Base-by-base conservation (phyloP, 345 rosid genomes). In the Pelargonium nanum region DNA sequence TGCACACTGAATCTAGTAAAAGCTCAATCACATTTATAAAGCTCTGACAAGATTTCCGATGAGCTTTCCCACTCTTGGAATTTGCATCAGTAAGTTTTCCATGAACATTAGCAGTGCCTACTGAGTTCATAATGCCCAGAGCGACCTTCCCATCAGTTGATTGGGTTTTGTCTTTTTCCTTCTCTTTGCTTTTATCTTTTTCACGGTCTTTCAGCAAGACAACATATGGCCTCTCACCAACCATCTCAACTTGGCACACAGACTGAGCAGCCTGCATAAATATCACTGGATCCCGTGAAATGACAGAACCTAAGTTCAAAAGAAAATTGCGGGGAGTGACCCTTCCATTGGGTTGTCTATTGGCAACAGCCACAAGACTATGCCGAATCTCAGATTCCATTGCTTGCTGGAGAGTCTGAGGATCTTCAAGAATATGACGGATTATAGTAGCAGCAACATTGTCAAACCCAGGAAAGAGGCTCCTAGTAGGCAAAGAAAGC, bases 301-400 rank as follows among this genome's bases (percentile, higher is more conserved):
- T 81, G 55, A 89, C 98, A 63, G 91, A 81, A 72, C 76, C 80
- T 74, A 92, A 71, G 69, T 69, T 85, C 55, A 72, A 44, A 62
- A 92, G 79, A 57, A 92, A 85, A 77, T 85, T 89, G 55, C 88
- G 95, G 40, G 93, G 83, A 53, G 84, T 78, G 56, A 92, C 83
- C 80, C 95, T 83, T 32, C 89, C 90, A 74, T 76, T 86, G 25
- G 91, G 63, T 73, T 92, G 91, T 72, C 96, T 82, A 68, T 81
- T 87, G 53, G 96, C 89, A 65, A 83, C 85, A 70, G 87, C 78
- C 56, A 81, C 80, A 68, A 88, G 86, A 65, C 73, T 85, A 71
- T 85, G 96, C 74, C 76, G 83, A 73, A 91, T 91, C 78, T 88
- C 98, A 75, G 88, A 82, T 82, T 91, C 96, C 98, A 91, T 91